These are phyloP conservation scores for Fraxinus greggii DNA, from an alignment of 305 asterid species.

Conservation along the genomic window DNA sequence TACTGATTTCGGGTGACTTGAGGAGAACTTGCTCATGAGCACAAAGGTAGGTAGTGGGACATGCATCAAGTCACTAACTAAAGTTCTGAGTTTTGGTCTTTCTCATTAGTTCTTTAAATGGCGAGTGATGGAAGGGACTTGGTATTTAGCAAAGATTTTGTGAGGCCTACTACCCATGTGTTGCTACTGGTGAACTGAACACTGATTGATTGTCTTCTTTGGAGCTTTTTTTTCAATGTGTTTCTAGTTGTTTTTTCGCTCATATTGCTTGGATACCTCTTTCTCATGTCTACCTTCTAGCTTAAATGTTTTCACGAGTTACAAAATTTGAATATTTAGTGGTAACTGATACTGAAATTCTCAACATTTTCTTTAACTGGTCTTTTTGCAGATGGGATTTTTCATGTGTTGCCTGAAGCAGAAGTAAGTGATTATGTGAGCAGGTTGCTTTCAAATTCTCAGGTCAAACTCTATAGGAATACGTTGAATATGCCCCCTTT, in stretches of 20 bases:
- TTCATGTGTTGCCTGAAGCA: slow-evolving; percentile 49
- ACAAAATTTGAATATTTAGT: slow-evolving; percentile 17
- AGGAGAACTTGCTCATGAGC: neutral
- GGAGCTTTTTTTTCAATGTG: neutral
- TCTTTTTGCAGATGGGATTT: slow-evolving; percentile 62
- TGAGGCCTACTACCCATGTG: neutral
- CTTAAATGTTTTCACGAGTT: neutral
- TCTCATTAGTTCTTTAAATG: neutral
- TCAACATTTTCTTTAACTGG: slow-evolving; percentile 17
- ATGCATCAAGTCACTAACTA: neutral
- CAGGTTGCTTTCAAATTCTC: slow-evolving; percentile 56
- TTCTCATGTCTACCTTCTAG: neutral
- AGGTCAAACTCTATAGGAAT: slow-evolving; percentile 59
- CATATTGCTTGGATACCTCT: neutral
- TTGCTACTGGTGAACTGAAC: neutral
- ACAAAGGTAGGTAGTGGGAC: neutral
- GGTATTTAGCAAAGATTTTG: neutral
- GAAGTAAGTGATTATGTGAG: slow-evolving; percentile 53
- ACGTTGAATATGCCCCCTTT: slow-evolving; percentile 82
- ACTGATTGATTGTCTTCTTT: neutral
- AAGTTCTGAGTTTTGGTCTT: neutral
- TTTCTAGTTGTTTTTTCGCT: neutral
- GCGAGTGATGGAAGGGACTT: neutral
- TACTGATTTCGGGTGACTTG: neutral
- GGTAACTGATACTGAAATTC: slow-evolving; percentile 20